Conservation (phyloP, 257 asterid genomes). For the Ehretia macrophylla region DNA sequence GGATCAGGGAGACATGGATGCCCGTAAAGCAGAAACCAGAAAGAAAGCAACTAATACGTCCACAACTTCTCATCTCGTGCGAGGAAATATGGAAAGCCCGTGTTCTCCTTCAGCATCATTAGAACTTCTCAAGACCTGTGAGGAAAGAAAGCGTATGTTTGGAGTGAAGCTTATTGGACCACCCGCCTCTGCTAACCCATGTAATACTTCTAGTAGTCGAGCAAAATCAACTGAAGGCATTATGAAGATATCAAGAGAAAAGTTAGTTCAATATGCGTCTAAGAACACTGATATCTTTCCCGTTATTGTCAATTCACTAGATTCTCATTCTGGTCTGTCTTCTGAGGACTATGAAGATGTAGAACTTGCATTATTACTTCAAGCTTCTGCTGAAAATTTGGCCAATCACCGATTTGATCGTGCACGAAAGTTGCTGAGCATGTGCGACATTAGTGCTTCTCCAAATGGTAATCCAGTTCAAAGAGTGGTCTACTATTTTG, state of each 20-base stretch:
- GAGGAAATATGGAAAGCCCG: background rate
- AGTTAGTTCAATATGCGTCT: background rate
- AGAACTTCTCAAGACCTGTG: conserved; percentile 6
- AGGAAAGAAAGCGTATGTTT: background rate
- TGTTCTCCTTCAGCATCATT: background rate
- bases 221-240: conserved; percentile 5
- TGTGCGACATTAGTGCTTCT: conserved; percentile 22
- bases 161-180: background rate
- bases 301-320: background rate
- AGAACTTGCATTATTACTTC: conserved; percentile 38
- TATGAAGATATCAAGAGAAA: conserved; percentile 18
- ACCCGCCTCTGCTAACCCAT: background rate
- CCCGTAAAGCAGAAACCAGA: background rate
- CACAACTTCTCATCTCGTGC: background rate
- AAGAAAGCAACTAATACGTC: background rate
- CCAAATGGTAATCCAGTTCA: conserved; percentile 29
- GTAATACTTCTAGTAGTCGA: background rate
- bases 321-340: conserved; percentile 15
- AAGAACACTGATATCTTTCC: background rate
- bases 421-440: conserved; percentile 23
- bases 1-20: conserved; percentile 1
- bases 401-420: conserved; percentile 24
- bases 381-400: conserved; percentile 47
- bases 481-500: conserved; percentile 31
- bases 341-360: conserved; percentile 29